phyloP scores from a whole-genome alignment of 129 eudicot genomes.

The Lactuca sativa region DNA sequence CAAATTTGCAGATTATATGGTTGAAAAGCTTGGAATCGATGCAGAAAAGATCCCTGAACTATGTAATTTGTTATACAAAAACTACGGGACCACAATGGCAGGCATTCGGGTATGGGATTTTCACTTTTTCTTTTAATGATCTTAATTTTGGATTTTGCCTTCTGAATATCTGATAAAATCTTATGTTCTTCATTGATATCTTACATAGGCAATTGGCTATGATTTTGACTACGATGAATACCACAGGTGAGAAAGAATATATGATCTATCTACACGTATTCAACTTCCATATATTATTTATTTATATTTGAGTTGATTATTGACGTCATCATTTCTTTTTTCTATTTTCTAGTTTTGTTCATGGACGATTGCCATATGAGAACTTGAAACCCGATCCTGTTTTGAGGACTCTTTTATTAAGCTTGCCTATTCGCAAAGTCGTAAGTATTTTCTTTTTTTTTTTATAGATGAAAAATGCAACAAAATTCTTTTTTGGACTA shows the following conservation, averaged over 20 bases:
- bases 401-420: slow-evolving; percentile 63
- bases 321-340: background rate
- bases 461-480: background rate
- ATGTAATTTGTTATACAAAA: slow-evolving; percentile 70
- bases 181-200: background rate
- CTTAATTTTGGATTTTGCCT: background rate
- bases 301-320: background rate
- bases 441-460: slow-evolving; percentile 49
- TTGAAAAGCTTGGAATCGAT: slow-evolving; percentile 82
- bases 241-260: slow-evolving; percentile 53
- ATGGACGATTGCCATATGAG: slow-evolving; percentile 93
- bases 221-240: slow-evolving; percentile 96
- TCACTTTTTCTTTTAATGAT: background rate
- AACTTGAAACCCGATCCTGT: slow-evolving; percentile 91
- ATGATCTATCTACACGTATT: background rate
- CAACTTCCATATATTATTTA: background rate
- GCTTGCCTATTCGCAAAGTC: slow-evolving; percentile 86
- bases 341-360: slow-evolving; percentile 61
- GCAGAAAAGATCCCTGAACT: slow-evolving; percentile 56
- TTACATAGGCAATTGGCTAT: slow-evolving; percentile 80
- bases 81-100: slow-evolving; percentile 95
- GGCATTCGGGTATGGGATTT: slow-evolving; percentile 75
- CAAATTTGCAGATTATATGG: slow-evolving; percentile 65
- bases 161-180: background rate
- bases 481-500: too few relatives aligned